Base-by-base conservation (phyloP, 2,329 filamentous ascomycete species). In the Dendryphion nanum region DNA sequence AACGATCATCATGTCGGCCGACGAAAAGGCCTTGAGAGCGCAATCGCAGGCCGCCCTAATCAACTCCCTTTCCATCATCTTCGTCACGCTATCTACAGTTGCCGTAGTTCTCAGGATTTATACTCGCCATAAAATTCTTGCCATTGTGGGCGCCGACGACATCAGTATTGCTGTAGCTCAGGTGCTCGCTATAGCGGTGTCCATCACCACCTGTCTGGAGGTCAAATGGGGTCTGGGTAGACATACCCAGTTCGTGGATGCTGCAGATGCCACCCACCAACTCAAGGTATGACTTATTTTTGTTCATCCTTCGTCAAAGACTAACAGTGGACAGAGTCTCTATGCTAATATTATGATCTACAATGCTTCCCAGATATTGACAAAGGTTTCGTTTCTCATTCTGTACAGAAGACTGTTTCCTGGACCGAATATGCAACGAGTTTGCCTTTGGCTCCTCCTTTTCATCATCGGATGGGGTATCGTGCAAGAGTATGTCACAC, bases 331-430 rank as follows among this genome's bases (percentile, higher is more conserved):
- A 8, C 34, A 48, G 45, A 31, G 26, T n/a, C 33, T 48, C 32
- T 45, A 43, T 18, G 21, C 45, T 4, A 38, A 37, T 28, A 35
- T 41, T 12, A 23, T 46, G 10, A 37, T 48, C 4, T 51, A 51
- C 35, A 51, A 51, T 37, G 41, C 45, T 3, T 40, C 42, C 10
- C 48, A 51, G 26, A 39, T 40, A 13, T 26, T 48, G 2, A 47
- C 43, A 2, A 51, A 51, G 33, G 26, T 47, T 13, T 51, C 48
- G 12, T 48, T 51, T 18, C 41, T 51, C 3, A 39, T 48, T 16
- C 42, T 42, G 24, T 51, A 51, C 28, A 40, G 43, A 4, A 40
- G 48, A 6, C 34, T 51, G 10, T 51, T 51, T 20, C 48, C 45
- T 3, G 18, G 34, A 16, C 12, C 13, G 4, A 30, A 10, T 3